phyloP scores from a whole-genome alignment of 257 asterid species.

The Fraxinus quadrangulata region DNA sequence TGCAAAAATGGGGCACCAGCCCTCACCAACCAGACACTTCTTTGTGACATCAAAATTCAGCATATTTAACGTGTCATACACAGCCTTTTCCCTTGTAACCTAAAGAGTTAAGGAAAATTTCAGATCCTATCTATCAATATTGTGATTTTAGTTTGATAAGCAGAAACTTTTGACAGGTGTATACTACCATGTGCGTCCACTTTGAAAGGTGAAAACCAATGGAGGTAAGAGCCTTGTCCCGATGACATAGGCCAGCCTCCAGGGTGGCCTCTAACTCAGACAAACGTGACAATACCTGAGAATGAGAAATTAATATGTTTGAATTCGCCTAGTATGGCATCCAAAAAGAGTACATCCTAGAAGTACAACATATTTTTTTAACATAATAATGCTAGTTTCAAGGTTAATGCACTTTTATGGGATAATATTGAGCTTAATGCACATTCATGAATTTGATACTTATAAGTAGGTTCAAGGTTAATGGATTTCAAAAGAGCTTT shows the following conservation, averaged over 20 bases:
- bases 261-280: conserved; percentile 89
- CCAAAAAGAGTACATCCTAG: conserved; percentile 16
- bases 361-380: conserved; percentile 13
- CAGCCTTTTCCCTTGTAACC: conserved; percentile 97
- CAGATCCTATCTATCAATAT: background rate
- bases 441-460: background rate
- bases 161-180: conserved; percentile 13
- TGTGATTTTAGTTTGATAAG: conserved; percentile 10
- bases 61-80: conserved; percentile 90
- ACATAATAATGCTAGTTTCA: conserved; percentile 4
- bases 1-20: conserved; percentile 97
- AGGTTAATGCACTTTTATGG: conserved; percentile 6
- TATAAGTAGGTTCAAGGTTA: conserved; percentile 7
- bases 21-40: conserved; percentile 99
- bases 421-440: background rate
- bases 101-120: conserved; percentile 33
- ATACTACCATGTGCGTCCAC: conserved; percentile 77
- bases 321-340: conserved; percentile 12
- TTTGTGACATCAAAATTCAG: conserved; percentile 96
- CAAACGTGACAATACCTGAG: conserved; percentile 80
- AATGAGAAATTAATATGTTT: conserved; percentile 25
- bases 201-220: conserved; percentile 75
- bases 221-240: conserved; percentile 74
- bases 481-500: conserved; percentile 7
- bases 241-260: conserved; percentile 87